Conservation (phyloP, 2,329 filamentous ascomycete genomes). For the Aspergillus ruber region DNA sequence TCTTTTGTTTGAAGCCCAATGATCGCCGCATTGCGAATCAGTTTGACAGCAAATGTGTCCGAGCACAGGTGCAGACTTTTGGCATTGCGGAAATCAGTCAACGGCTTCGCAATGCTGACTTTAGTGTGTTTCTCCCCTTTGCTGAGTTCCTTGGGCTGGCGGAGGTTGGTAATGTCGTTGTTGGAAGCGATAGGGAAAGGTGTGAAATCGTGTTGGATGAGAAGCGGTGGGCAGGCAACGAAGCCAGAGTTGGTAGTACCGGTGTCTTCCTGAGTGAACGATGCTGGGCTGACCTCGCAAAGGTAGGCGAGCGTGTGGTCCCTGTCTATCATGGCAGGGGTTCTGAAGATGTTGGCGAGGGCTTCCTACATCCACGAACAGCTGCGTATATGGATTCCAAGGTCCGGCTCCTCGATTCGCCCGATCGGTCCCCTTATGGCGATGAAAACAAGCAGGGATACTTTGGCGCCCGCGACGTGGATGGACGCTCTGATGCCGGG, state of each 20-base stretch:
- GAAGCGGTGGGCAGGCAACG: slow-evolving; percentile 85
- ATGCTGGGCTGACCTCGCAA: slow-evolving; percentile 87
- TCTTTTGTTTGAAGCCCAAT: slow-evolving; percentile 96
- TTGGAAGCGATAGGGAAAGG: slow-evolving; percentile 89
- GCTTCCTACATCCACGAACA: slow-evolving; percentile 47
- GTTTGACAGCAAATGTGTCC: slow-evolving; percentile 97
- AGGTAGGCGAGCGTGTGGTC: slow-evolving; percentile 57
- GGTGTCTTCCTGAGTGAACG: slow-evolving; percentile 93
- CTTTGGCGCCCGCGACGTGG: slow-evolving; percentile 71
- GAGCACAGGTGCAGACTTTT: slow-evolving; percentile 88
- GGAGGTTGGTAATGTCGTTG: slow-evolving; percentile 74
- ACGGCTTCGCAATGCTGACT: slow-evolving; percentile 83
- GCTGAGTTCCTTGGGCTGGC: slow-evolving; percentile 88
- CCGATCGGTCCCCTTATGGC: slow-evolving; percentile 51
- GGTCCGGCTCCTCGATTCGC: slow-evolving; percentile 47
- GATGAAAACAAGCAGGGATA: slow-evolving; percentile 74
- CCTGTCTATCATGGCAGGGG: slow-evolving; percentile 57
- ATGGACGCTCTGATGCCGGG: slow-evolving; percentile 84
- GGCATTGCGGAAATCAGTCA: slow-evolving; percentile 97
- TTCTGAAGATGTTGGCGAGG: slow-evolving; percentile 49
- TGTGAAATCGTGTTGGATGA: slow-evolving; percentile 86
- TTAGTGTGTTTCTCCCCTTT: slow-evolving; percentile 91
- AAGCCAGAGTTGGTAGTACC: slow-evolving; percentile 83
- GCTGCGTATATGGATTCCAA: slow-evolving; percentile 45
- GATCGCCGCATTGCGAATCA: slow-evolving; percentile 96